A percentile compares a stretch with the other conserved stretches of the same genome.
Evolutionary conservation across 2,329 filamentous ascomycete species (phyloP).

Genomic region (Talaromyces sp.): DNA sequence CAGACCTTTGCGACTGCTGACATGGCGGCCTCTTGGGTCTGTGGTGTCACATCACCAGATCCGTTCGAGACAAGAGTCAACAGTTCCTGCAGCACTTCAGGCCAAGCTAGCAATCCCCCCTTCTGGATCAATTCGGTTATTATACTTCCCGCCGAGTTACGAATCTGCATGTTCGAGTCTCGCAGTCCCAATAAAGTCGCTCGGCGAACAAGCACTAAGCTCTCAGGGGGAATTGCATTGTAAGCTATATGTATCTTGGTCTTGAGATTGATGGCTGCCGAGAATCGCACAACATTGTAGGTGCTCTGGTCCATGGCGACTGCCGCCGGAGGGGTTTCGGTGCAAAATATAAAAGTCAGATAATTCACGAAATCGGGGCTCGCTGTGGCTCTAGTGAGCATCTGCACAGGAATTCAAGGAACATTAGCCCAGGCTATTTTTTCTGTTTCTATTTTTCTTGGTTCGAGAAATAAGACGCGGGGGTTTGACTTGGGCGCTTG

Average conservation of each 20-base stretch:
- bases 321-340: slow-evolving; percentile 53
- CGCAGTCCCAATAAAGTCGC: slow-evolving; percentile 73
- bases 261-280: slow-evolving; percentile 91
- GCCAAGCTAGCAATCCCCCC: slow-evolving; percentile 85
- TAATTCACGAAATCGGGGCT: slow-evolving; percentile 98
- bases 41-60: slow-evolving; percentile 59
- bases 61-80: slow-evolving; percentile 71
- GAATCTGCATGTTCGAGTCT: slow-evolving; percentile 75
- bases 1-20: slow-evolving; percentile 90
- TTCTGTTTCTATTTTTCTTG: not conserved
- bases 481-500: not conserved
- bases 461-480: not conserved
- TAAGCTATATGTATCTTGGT: slow-evolving; percentile 78
- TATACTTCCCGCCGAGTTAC: slow-evolving; percentile 85
- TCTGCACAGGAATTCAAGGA: slow-evolving; percentile 53
- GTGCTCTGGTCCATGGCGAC: slow-evolving; percentile 55
- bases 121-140: slow-evolving; percentile 85
- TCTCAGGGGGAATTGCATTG: slow-evolving; percentile 68
- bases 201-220: slow-evolving; percentile 71
- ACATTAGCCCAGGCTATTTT: not conserved
- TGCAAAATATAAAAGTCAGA: slow-evolving; percentile 83
- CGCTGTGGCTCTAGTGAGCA: slow-evolving; percentile 82
- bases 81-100: slow-evolving; percentile 79
- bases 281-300: slow-evolving; percentile 73
- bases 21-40: slow-evolving; percentile 90